Base-by-base conservation (phyloP, 2,329 filamentous ascomycete species). In the Magnaporthiopsis poae region DNA sequence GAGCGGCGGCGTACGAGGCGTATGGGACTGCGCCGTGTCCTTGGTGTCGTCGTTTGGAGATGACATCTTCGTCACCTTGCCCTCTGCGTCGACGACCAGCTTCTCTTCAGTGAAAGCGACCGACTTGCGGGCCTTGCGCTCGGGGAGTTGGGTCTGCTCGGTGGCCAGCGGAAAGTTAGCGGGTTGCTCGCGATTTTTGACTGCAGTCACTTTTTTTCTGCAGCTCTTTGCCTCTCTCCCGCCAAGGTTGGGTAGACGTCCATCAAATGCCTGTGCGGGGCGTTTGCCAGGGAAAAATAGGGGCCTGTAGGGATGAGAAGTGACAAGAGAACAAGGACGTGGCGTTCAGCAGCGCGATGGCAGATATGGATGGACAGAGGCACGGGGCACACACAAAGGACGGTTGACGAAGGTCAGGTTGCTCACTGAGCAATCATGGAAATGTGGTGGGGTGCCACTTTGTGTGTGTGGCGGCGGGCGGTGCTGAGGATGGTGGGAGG, bases 61-160 rank as follows among this genome's bases (percentile, higher is more conserved):
- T 77, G 90, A 87, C 77, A 87, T 84, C 79, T 90, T 88, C 74
- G 86, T 91, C 76, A 97, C 87, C 76, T 89, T 87, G 74, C 94
- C 94, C 84, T 96, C 91, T 79, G 87, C 86, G 82, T 96, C 91
- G 77, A 97, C 93, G 74, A 96, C 88, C 71, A 90, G 86, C 73
- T 91, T 86, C 75, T 91, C 91, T 79, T 95, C 90, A 76, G 89
- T 93, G 79, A 98, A 98, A 71, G 92, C 89, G 74, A 98, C 94
- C 62, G 92, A 96, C 81, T 98, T 96, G 15, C 69, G 69, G 25
- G 68, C 46, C 62, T 70, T 71, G 67, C 70, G 70, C 63, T 70
- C 67, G n/a, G 68, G 29, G 11, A 61, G 65, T 66, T 68, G 66
- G 15, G 27, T 62, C 27, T 62, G 60, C 36, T 60, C 18, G 21